Evolutionary conservation across 495 filamentous ascomycete species (phyloP).

Genomic region (Aspergillus nanangensis): DNA sequence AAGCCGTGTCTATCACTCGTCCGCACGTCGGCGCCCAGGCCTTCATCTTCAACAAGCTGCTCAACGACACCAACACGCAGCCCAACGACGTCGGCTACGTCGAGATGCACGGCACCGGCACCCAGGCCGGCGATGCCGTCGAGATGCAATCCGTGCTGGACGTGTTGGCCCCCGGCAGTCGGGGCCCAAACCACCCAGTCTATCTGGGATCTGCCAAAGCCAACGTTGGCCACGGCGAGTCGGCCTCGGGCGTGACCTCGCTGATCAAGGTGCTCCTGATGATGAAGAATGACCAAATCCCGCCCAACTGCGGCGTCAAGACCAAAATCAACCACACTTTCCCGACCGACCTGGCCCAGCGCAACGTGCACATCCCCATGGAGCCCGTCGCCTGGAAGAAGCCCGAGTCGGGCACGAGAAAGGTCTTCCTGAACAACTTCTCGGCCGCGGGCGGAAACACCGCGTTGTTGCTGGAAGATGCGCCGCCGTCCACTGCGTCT

Average conservation of each 20-base stretch:
- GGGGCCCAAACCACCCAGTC: conserved; percentile 64
- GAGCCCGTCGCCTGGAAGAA: conserved; percentile 58
- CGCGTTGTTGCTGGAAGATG: conserved; percentile 52
- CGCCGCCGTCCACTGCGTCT: conserved; percentile 30
- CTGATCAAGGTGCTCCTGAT: conserved; percentile 85
- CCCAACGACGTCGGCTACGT: conserved; percentile 75
- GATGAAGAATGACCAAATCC: conserved; percentile 78
- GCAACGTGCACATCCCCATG: conserved; percentile 68
- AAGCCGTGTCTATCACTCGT: conserved; percentile 40
- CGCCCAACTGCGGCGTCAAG: conserved; percentile 87
- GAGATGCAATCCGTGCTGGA: conserved; percentile 78
- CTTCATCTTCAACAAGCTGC: conserved; percentile 60
- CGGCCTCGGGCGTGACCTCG: conserved; percentile 77
- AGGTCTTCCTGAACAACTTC: conserved; percentile 68
- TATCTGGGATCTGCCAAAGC: conserved; percentile 83
- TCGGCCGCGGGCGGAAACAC: conserved; percentile 55
- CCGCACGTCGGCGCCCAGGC: conserved; percentile 63
- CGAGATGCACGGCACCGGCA: conserved; percentile 89
- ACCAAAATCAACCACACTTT: conserved; percentile 75
- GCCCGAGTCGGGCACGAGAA: conserved; percentile 58
- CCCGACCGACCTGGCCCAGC: conserved; percentile 66
- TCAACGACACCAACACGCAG: conserved; percentile 65
- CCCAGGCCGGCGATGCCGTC: conserved; percentile 73
- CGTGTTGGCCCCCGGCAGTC: conserved; percentile 69
- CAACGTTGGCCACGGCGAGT: conserved; percentile 87